Evolutionary conservation across 139 green algal species (phyloP).

Genomic region (Coelastrella sp.): DNA sequence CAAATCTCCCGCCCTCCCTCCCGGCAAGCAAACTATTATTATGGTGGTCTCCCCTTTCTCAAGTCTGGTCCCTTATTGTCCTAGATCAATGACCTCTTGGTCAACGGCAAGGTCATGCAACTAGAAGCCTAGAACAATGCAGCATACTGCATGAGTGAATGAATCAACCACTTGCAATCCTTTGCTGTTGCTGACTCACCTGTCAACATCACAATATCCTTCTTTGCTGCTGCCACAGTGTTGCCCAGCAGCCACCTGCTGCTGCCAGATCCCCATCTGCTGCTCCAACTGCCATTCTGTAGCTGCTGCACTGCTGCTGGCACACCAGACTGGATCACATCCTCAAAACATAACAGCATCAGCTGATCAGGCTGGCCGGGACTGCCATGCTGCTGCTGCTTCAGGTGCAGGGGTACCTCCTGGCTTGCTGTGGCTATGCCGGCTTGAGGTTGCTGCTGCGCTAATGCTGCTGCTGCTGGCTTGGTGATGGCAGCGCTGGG

Average conservation of each 20-base stretch:
- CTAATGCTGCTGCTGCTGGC: constrained; percentile 22
- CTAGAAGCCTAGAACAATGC: too few relatives aligned
- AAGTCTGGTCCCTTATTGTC: too few relatives aligned
- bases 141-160: too few relatives aligned
- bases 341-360: constrained; percentile 76
- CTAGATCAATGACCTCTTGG: too few relatives aligned
- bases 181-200: too few relatives aligned
- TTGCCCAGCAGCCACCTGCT: constrained; percentile 4
- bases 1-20: too few relatives aligned
- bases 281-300: constrained; percentile 56
- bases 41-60: too few relatives aligned
- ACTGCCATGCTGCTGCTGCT: constrained; percentile 2
- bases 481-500: neutral
- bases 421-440: neutral
- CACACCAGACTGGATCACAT: constrained; percentile 70
- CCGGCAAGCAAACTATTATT: too few relatives aligned
- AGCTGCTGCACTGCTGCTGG: constrained; percentile 67
- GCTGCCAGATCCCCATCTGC: neutral
- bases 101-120: too few relatives aligned
- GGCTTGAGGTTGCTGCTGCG: neutral
- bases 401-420: too few relatives aligned
- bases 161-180: too few relatives aligned
- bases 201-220: constrained; percentile 75
- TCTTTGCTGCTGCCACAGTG: constrained; percentile 8
- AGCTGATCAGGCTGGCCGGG: constrained; percentile 37